These are phyloP conservation scores for Teunomyces stri DNA, from an alignment of 805 yeast genomes.

Conservation along the genomic window DNA sequence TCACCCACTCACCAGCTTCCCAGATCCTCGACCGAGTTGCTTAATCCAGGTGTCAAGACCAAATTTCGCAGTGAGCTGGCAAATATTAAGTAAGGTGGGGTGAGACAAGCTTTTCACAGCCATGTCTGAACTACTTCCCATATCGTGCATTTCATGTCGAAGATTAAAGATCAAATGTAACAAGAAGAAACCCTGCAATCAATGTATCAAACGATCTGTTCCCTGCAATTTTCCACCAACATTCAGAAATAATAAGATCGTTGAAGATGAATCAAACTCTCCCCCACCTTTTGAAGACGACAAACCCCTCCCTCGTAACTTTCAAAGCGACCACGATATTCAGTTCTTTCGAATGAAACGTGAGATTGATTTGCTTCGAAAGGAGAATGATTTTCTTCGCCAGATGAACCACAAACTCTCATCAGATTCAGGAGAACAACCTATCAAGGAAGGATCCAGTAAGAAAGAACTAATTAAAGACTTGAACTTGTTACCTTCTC, in stretches of 20 bases:
- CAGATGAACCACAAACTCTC: conserved; percentile 18
- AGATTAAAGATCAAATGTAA: conserved; percentile 36
- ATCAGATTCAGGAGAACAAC: conserved; percentile 5
- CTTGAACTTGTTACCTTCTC: neutral
- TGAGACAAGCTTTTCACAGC: conserved; percentile 1
- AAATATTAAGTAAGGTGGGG: neutral
- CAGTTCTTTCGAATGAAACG: conserved; percentile 4
- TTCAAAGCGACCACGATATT: neutral
- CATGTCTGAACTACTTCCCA: conserved; percentile 28
- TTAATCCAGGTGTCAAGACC: neutral
- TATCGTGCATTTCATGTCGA: conserved; percentile 36
- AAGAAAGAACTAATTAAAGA: neutral
- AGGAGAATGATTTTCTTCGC: conserved; percentile 19
- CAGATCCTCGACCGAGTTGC: neutral
- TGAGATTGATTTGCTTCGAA: conserved; percentile 19
- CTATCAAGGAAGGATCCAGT: conserved; percentile 2
- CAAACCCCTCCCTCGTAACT: neutral
- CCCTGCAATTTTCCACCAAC: conserved; percentile 46
- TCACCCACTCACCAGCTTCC: neutral
- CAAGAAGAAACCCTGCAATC: conserved; percentile 39
- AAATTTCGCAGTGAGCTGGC: neutral
- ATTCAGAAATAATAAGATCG: conserved; percentile 40
- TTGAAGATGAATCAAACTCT: conserved; percentile 16
- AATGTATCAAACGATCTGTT: conserved; percentile 36
- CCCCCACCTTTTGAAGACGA: neutral